phyloP scores from a whole-genome alignment of 2,329 filamentous ascomycete genomes.

The Neodidymelliopsis sp. region DNA sequence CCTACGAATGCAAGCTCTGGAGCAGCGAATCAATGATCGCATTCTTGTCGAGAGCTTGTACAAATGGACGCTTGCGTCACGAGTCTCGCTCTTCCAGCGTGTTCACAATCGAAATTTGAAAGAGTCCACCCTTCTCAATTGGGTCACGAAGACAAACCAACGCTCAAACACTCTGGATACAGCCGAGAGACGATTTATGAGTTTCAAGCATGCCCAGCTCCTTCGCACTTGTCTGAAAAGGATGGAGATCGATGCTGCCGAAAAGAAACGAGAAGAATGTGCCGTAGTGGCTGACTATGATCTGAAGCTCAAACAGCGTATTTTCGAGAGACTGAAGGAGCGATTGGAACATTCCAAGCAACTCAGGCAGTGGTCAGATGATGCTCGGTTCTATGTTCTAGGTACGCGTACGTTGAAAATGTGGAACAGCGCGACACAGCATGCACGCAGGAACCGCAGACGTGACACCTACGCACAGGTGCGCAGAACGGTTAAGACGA shows the following conservation, averaged over 20 bases:
- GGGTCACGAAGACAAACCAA: slow-evolving; percentile 40
- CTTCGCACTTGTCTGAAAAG: slow-evolving; percentile 36
- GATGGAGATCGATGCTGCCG: slow-evolving; percentile 36
- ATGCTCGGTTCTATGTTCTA: slow-evolving; percentile 65
- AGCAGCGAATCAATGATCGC: slow-evolving; percentile 62
- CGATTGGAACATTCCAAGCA: slow-evolving; percentile 54
- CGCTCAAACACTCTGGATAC: slow-evolving; percentile 36
- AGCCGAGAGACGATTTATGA: slow-evolving; percentile 41
- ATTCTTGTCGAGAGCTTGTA: slow-evolving; percentile 64
- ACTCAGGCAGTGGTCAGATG: slow-evolving; percentile 61
- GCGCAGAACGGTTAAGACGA: slow-evolving; percentile 62
- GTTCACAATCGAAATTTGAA: slow-evolving; percentile 45
- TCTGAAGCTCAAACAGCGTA: slow-evolving; percentile 48
- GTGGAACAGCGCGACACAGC: slow-evolving; percentile 60
- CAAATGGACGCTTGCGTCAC: slow-evolving; percentile 65
- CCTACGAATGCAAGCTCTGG: slow-evolving; percentile 62
- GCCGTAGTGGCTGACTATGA: slow-evolving; percentile 54
- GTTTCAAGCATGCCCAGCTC: slow-evolving; percentile 41
- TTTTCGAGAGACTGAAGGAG: slow-evolving; percentile 47
- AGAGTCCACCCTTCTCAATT: slow-evolving; percentile 34
- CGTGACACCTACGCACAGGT: slow-evolving; percentile 64
- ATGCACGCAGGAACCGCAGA: slow-evolving; percentile 60
- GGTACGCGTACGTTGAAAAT: slow-evolving; percentile 57
- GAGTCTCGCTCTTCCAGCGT: slow-evolving; percentile 51
- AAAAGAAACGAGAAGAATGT: slow-evolving; percentile 39